These are phyloP conservation scores for Erysiphe neolycopersici DNA, from an alignment of 2,329 filamentous ascomycete genomes.

Conservation along the genomic window DNA sequence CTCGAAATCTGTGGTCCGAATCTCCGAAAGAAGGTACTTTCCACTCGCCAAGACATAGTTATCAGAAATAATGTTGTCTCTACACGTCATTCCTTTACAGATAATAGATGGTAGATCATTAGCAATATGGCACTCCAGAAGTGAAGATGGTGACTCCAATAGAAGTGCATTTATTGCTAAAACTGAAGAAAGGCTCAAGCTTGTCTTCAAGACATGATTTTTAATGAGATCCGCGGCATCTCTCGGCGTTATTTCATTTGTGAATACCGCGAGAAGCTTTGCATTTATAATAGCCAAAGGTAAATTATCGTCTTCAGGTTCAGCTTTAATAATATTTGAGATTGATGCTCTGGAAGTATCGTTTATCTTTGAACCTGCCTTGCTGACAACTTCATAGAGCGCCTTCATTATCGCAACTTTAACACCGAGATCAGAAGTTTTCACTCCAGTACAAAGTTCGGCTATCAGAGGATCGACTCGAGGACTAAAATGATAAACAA, in stretches of 20 bases:
- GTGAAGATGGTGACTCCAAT: conserved; percentile 44
- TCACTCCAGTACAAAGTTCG: conserved; percentile 86
- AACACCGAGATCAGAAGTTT: conserved; percentile 66
- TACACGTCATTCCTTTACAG: conserved; percentile 51
- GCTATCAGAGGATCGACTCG: conserved; percentile 80
- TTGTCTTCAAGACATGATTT: conserved; percentile 51
- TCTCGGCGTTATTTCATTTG: conserved; percentile 59
- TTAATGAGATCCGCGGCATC: conserved; percentile 31
- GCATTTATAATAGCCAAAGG: conserved; percentile 74
- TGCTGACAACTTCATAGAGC: conserved; percentile 84
- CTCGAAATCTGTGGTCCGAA: conserved; percentile 42
- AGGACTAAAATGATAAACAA: conserved; percentile 18
- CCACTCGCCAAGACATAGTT: conserved; percentile 75
- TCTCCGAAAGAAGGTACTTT: conserved; percentile 56
- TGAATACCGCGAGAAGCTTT: conserved; percentile 64
- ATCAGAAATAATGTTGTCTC: conserved; percentile 58
- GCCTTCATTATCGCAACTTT: conserved; percentile 93
- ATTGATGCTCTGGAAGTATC: conserved; percentile 72
- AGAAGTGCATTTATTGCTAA: conserved; percentile 75
- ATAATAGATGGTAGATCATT: conserved; percentile 57
- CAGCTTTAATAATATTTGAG: conserved; percentile 64
- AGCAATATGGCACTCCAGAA: conserved; percentile 37
- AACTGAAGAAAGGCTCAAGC: conserved; percentile 53
- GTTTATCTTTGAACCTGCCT: conserved; percentile 84
- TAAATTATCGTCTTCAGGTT: conserved; percentile 47